These are phyloP conservation scores for Podospora fimiseda DNA, from an alignment of 495 filamentous ascomycete species.

Conservation along the genomic window DNA sequence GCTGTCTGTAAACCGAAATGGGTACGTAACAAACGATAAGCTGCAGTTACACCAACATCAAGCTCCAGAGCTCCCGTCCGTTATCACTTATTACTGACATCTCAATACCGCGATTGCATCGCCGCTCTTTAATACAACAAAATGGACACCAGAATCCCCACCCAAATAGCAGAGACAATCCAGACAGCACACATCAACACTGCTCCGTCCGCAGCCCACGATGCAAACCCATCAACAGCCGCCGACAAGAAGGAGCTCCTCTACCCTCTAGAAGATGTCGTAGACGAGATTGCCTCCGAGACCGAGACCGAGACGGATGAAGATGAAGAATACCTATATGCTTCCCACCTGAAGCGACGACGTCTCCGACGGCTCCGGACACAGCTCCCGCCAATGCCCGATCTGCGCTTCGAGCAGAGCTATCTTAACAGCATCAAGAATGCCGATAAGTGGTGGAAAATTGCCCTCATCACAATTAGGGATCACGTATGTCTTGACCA, in stretches of 20 bases:
- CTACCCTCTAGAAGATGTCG: constrained; percentile 24
- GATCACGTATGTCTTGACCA: constrained; percentile 61
- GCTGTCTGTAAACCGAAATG: not conserved
- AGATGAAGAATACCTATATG: constrained; percentile 45
- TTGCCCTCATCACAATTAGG: constrained; percentile 75
- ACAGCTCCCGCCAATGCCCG: constrained; percentile 76
- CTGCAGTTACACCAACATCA: not conserved
- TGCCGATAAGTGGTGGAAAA: constrained; percentile 67
- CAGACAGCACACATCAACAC: constrained; percentile 72
- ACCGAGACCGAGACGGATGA: constrained; percentile 26
- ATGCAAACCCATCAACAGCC: constrained; percentile 74
- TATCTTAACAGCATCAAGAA: constrained; percentile 78
- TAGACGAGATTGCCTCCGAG: constrained; percentile 15
- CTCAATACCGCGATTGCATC: too few species aligned
- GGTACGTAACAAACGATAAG: not conserved
- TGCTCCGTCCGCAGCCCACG: constrained; percentile 61
- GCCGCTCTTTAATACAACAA: not conserved
- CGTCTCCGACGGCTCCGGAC: constrained; percentile 37
- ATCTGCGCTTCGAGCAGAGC: constrained; percentile 94
- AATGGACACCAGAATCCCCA: constrained; percentile 40
- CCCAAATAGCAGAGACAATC: constrained; percentile 66
- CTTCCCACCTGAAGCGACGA: constrained; percentile 48
- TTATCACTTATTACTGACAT: too few species aligned
- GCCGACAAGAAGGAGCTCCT: constrained; percentile 51
- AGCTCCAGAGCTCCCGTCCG: too few species aligned